Percentiles rank a stretch among this genome's conserved stretches.
Conservation (phyloP, 257 asterid genomes). For the Mentha longifolia region DNA sequence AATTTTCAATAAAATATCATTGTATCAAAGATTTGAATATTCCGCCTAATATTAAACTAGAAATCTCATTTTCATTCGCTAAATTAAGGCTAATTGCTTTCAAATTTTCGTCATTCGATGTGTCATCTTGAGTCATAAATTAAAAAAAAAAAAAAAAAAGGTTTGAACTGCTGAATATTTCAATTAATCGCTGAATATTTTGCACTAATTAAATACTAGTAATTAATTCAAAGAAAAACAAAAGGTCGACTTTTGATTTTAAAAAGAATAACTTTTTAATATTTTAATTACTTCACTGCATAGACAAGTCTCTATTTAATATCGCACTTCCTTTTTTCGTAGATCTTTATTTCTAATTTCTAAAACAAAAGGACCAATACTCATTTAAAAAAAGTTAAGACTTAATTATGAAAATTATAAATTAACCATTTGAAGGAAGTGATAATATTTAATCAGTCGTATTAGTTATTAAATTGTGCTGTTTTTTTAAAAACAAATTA, state of each 20-base stretch:
- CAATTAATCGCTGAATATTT: background rate
- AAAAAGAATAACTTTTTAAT: too few relatives aligned
- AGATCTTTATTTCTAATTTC: background rate
- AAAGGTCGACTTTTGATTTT: too few relatives aligned
- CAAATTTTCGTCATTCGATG: slow-evolving; percentile 33
- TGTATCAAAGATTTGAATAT: background rate
- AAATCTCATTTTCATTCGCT: slow-evolving; percentile 9
- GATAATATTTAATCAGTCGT: too few relatives aligned
- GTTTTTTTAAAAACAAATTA: too few relatives aligned
- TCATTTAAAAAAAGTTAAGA: too few relatives aligned
- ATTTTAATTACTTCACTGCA: background rate
- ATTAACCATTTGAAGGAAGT: background rate
- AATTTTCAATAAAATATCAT: too few relatives aligned
- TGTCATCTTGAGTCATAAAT: slow-evolving; percentile 34
- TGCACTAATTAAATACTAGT: background rate
- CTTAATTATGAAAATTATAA: too few relatives aligned
- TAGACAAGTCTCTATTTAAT: background rate
- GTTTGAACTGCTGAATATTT: background rate
- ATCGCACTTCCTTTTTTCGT: background rate
- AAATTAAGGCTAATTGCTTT: background rate
- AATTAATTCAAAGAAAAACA: too few relatives aligned
- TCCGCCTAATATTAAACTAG: background rate
- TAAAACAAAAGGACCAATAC: too few relatives aligned
- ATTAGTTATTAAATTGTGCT: too few relatives aligned
- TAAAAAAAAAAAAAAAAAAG: background rate